Evolutionary conservation across 164 flowering plant genomes (phyloP).

Genomic region (Vitis riparia): DNA sequence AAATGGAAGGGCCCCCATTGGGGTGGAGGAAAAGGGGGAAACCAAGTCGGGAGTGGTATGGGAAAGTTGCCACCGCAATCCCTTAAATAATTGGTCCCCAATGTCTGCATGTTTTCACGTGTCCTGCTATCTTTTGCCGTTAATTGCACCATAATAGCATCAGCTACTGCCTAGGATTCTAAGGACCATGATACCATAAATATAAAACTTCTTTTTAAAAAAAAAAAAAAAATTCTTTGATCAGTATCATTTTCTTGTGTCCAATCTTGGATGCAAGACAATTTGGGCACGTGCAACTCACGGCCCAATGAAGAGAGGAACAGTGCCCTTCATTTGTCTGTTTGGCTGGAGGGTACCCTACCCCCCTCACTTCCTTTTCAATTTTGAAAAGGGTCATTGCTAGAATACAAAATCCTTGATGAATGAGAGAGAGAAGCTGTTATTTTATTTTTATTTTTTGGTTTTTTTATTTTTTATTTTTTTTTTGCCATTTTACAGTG

Average conservation of each 20-base stretch:
- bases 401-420: constrained; percentile 24
- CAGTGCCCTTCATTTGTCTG: background rate
- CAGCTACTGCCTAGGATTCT: constrained; percentile 52
- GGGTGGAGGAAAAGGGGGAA: too few relatives aligned
- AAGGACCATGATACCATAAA: background rate
- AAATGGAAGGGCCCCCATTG: too few relatives aligned
- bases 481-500: constrained; percentile 21
- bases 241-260: too few relatives aligned
- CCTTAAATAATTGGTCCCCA: constrained; percentile 27
- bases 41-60: too few relatives aligned
- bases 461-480: background rate
- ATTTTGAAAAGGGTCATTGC: background rate
- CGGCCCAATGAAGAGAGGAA: too few relatives aligned
- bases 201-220: too few relatives aligned
- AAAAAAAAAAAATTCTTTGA: background rate
- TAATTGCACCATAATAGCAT: background rate
- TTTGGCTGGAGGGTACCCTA: constrained; percentile 11
- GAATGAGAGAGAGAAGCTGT: constrained; percentile 26
- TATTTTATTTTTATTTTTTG: constrained; percentile 8
- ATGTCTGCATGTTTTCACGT: constrained; percentile 57
- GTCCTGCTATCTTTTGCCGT: constrained; percentile 32
- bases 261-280: too few relatives aligned
- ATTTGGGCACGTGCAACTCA: too few relatives aligned
- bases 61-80: too few relatives aligned
- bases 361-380: constrained; percentile 8